Percentiles rank a stretch among this genome's conserved stretches.
phyloP scores from a whole-genome alignment of 371 early-diverging fungal species.

The Haplosporangium sp. region DNA sequence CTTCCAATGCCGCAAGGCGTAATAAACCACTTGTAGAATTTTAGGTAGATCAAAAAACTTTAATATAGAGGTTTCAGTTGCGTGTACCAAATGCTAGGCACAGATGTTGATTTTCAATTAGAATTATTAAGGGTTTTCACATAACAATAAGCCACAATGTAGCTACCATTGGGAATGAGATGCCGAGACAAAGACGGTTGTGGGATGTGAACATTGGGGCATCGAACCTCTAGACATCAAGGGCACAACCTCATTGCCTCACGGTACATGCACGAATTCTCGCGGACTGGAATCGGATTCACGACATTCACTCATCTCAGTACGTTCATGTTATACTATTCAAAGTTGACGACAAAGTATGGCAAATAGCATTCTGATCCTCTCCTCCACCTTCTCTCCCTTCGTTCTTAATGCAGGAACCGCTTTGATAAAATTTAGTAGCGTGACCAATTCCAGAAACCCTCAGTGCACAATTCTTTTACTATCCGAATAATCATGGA shows the following conservation, averaged over 20 bases:
- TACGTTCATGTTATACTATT: background rate
- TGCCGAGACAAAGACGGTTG: background rate
- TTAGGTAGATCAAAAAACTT: background rate
- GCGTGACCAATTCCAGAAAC: background rate
- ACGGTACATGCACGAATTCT: background rate
- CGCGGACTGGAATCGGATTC: background rate
- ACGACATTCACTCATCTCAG: background rate
- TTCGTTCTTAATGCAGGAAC: background rate
- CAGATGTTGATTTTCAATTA: background rate
- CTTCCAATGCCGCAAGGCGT: conserved; percentile 25
- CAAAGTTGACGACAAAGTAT: background rate
- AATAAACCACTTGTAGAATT: conserved; percentile 40
- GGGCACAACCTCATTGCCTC: background rate
- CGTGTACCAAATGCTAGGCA: no score
- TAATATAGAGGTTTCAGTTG: no score
- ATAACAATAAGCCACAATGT: conserved; percentile 7
- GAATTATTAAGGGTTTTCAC: conserved; percentile 4
- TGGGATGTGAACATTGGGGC: background rate
- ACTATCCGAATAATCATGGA: conserved; percentile 3
- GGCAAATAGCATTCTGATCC: conserved; percentile 2
- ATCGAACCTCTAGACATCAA: background rate
- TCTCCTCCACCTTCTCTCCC: background rate
- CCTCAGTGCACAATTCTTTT: background rate
- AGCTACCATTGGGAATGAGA: background rate
- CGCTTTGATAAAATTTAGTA: background rate